Conservation (phyloP, 352 stramenopile genomes). For the Phytophthora pistaciae region DNA sequence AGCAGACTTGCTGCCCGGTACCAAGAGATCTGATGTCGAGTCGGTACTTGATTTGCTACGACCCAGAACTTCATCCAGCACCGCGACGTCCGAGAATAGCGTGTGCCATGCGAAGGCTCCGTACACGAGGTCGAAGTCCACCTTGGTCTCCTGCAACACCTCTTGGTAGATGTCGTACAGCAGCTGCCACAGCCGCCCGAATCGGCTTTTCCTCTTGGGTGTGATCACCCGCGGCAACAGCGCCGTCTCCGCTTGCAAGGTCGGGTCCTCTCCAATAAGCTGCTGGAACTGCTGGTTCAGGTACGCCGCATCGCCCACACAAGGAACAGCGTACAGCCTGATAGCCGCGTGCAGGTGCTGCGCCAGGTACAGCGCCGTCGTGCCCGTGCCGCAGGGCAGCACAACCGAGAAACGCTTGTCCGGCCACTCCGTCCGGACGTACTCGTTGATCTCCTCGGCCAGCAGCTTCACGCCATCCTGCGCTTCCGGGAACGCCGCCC, state of each 20-base stretch:
- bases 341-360: conserved; percentile 64
- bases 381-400: conserved; percentile 79
- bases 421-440: conserved; percentile 33
- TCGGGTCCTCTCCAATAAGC: conserved; percentile 44
- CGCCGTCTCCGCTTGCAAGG: conserved; percentile 1
- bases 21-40: background rate
- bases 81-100: conserved; percentile 62
- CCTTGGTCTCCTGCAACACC: conserved; percentile 57
- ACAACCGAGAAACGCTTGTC: conserved; percentile 63
- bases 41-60: background rate
- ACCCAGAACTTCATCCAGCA: conserved; percentile 44
- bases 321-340: conserved; percentile 71
- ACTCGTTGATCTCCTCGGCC: conserved; percentile 79
- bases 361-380: conserved; percentile 82
- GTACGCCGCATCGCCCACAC: conserved; percentile 72
- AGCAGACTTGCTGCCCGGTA: background rate
- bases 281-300: conserved; percentile 61
- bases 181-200: conserved; percentile 68
- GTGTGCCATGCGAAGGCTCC: conserved; percentile 80
- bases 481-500: conserved; percentile 71
- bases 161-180: conserved; percentile 71
- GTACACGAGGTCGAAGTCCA: conserved; percentile 86
- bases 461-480: conserved; percentile 65
- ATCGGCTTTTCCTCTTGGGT: conserved; percentile 66
- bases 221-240: conserved; percentile 52